Percentiles rank a stretch among this genome's conserved stretches.
These are phyloP conservation scores for Fusarium sp. DNA, from an alignment of 2,329 filamentous ascomycete genomes.

Conservation along the genomic window DNA sequence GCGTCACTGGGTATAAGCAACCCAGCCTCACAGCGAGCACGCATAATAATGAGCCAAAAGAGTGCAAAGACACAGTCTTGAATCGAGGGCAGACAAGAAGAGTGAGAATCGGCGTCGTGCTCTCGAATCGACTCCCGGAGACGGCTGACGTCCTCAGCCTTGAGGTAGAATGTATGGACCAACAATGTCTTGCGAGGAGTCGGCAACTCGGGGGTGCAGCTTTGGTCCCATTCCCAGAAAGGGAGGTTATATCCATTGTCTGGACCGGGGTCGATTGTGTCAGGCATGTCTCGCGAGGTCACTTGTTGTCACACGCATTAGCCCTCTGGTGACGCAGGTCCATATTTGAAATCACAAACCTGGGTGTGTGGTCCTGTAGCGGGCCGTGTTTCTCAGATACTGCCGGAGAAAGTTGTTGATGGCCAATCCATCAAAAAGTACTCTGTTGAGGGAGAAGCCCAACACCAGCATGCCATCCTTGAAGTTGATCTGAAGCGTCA, in stretches of 20 bases:
- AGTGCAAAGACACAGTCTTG: conserved; percentile 34
- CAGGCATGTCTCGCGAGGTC: conserved; percentile 9
- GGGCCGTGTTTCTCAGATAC: conserved; percentile 18
- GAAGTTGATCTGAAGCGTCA: conserved; percentile 21
- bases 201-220: neutral
- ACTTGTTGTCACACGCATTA: conserved; percentile 14
- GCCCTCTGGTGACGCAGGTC: neutral
- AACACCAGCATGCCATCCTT: conserved; percentile 14
- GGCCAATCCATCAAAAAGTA: conserved; percentile 33
- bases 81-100: neutral
- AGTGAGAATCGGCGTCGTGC: neutral
- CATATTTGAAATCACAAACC: conserved; percentile 15
- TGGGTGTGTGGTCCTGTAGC: neutral
- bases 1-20: neutral
- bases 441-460: conserved; percentile 32
- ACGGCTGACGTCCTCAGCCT: neutral
- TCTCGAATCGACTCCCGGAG: neutral
- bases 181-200: conserved; percentile 2
- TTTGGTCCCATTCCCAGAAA: conserved; percentile 29
- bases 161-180: conserved; percentile 9
- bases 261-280: neutral
- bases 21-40: conserved; percentile 6
- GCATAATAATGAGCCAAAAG: conserved; percentile 33
- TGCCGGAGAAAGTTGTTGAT: conserved; percentile 35
- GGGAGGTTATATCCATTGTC: conserved; percentile 13